Base-by-base conservation (phyloP, 2,329 filamentous ascomycete genomes). In the Ceratocystis cubensis region DNA sequence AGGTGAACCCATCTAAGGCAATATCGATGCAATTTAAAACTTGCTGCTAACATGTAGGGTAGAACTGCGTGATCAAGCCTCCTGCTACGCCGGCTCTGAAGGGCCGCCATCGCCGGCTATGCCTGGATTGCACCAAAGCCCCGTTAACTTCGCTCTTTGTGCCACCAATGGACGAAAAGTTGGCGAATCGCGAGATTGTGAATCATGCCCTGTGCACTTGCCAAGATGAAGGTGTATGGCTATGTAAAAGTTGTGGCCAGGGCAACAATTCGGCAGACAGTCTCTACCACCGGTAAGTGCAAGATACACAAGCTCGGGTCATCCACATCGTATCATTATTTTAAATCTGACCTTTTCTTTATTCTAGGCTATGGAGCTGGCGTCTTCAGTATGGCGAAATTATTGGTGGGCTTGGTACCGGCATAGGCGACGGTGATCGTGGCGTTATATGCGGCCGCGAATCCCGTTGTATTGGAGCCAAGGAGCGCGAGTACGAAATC, bases 11-110 rank as follows among this genome's bases (percentile, higher is more conserved):
- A 17, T 17, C 25, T 30, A 13, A 10, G 41, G 10, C 37, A 6
- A 37, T 59, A 28, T 20, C n/a, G 13, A 20, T n/a, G 25, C 37
- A 41, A 10, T 59, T 37, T 37, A 4, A 37, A 30, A 30, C 5
- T 5, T 7, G 2, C 25, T 13, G 10, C 56, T 59, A 7, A 59
- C 25, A 59, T 37, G 8, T 10, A 8, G 28, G 3, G 33, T 74
- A 96, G 91, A 97, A 97, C 71, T 97, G 93, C 75, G 87, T 87
- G 5, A 88, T 90, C 72, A 96, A 96, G 75, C 85, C 88, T 0
- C 91, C 90, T 0, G 84, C 87, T 2, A 79, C 81, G 1, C 78
- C 81, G 41, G 80, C 84, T 25, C 80, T 96, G 46, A 85, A 84
- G 53, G 84, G 87, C 69, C 86, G 93, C 48, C 88, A 95, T 73